Percentiles rank a stretch among this genome's conserved stretches.
Conservation (phyloP, 768 basidiomycete genomes). For the Lentinula sp. region DNA sequence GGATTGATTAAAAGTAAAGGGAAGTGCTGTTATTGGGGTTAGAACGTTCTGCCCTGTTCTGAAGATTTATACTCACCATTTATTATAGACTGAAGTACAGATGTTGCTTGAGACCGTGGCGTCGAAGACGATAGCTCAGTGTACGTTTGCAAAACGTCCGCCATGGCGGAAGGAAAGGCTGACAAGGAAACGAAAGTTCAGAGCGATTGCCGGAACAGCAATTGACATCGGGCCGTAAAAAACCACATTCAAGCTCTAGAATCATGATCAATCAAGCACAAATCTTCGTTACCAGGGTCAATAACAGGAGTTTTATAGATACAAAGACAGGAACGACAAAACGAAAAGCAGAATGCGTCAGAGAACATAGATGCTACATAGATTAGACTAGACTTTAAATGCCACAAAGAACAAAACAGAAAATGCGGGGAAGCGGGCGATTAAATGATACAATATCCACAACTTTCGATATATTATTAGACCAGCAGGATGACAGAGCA, state of each 20-base stretch:
- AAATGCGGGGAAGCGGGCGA: not conserved
- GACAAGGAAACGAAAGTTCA: not conserved
- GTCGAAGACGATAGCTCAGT: conserved; percentile 41
- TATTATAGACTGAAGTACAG: conserved; percentile 45
- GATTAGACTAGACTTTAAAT: not conserved
- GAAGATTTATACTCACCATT: conserved; percentile 26
- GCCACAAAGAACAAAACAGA: not conserved
- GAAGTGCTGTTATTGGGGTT: conserved; percentile 29
- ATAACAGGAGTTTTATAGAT: no score
- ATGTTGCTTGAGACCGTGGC: conserved; percentile 35
- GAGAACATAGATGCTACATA: not conserved
- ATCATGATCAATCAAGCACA: not conserved
- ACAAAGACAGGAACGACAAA: not conserved
- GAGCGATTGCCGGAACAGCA: not conserved
- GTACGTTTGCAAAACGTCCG: conserved; percentile 40
- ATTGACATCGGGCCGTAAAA: not conserved
- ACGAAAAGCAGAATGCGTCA: not conserved
- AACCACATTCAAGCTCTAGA: not conserved
- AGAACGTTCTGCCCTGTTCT: not conserved
- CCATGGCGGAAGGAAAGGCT: conserved; percentile 25
- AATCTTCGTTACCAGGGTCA: not conserved
- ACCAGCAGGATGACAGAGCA: not conserved
- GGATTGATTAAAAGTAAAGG: conserved; percentile 39
- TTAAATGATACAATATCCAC: not conserved
- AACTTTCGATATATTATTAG: not conserved